Conservation (phyloP, 2,329 filamentous ascomycete genomes). For the Ceratocystis eucalypticola region DNA sequence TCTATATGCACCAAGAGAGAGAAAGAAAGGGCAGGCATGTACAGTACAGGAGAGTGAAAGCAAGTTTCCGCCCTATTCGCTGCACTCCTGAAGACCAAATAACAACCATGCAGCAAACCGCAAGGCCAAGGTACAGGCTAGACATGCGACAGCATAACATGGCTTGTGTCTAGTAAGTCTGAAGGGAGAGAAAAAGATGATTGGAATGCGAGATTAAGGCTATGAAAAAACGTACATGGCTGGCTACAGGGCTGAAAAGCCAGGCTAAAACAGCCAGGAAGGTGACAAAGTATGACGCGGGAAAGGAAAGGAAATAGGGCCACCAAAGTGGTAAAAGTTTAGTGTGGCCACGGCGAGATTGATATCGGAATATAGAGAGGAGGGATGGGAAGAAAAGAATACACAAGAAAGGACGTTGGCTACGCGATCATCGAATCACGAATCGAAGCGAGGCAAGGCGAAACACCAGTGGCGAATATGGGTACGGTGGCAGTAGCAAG, state of each 20-base stretch:
- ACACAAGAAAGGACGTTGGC: not conserved
- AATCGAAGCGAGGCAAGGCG: not conserved
- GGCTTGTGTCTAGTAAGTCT: no score
- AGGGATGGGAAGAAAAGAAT: not conserved
- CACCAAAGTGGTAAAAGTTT: not conserved
- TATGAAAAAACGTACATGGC: constrained; percentile 12
- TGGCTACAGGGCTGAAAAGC: constrained; percentile 13
- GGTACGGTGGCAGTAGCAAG: not conserved
- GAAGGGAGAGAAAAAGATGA: constrained; percentile 2
- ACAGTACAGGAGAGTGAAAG: not conserved
- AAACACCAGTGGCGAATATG: not conserved
- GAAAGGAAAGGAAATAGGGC: not conserved
- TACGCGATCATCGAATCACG: constrained; percentile 4
- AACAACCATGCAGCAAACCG: constrained; percentile 10
- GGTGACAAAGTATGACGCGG: not conserved
- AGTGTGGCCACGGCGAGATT: not conserved
- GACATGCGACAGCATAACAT: not conserved
- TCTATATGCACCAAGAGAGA: not conserved
- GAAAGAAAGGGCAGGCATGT: not conserved
- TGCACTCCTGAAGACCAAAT: not conserved
- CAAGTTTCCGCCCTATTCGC: not conserved
- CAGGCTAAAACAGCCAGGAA: constrained; percentile 6
- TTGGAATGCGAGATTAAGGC: constrained; percentile 4
- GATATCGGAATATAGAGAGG: not conserved
- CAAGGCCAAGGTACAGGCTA: not conserved